phyloP scores from a whole-genome alignment of 2,329 filamentous ascomycete genomes.

The Boeremia lycopersici region DNA sequence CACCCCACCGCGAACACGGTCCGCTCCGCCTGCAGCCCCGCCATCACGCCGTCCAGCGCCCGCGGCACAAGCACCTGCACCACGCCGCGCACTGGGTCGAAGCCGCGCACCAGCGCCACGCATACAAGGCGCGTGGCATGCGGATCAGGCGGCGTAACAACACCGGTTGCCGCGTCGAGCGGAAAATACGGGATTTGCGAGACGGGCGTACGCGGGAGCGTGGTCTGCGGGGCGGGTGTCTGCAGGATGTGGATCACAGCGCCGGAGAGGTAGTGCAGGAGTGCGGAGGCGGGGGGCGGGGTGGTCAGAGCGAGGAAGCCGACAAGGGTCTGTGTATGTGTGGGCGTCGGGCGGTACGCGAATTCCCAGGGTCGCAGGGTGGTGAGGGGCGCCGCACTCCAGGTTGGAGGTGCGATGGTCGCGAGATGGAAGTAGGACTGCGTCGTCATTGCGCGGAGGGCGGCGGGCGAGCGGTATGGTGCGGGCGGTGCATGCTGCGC shows the following conservation, averaged over 20 bases:
- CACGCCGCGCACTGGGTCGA: slow-evolving; percentile 60
- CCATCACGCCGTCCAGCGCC: slow-evolving; percentile 32
- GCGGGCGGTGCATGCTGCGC: slow-evolving; percentile 53
- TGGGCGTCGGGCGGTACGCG: slow-evolving; percentile 59
- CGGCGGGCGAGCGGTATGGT: slow-evolving; percentile 64
- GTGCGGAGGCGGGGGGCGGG: slow-evolving; percentile 62
- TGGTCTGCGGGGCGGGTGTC: slow-evolving; percentile 52
- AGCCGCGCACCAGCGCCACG: slow-evolving; percentile 71
- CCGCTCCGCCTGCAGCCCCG: slow-evolving; percentile 28
- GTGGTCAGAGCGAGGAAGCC: slow-evolving; percentile 73
- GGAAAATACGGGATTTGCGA: slow-evolving; percentile 68
- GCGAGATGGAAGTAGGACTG: slow-evolving; percentile 75
- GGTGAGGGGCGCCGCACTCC: slow-evolving; percentile 63
- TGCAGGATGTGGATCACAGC: slow-evolving; percentile 71
- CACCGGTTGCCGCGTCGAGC: slow-evolving; percentile 43
- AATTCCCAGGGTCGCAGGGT: slow-evolving; percentile 66
- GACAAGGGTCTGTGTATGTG: slow-evolving; percentile 57
- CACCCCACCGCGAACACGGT: slow-evolving; percentile 43
- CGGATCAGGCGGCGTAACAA: slow-evolving; percentile 63
- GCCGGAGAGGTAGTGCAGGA: slow-evolving; percentile 72
- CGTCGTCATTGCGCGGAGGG: slow-evolving; percentile 75
- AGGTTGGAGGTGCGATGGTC: slow-evolving; percentile 43
- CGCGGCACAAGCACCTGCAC: slow-evolving; percentile 72
- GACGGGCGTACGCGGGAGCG: slow-evolving; percentile 50
- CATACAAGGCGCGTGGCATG: slow-evolving; percentile 65